Evolutionary conservation across 306 rosid genomes (phyloP), one percentile per base, ranked within the genome.

Genomic region (Gynostemma pentaphyllum): DNA sequence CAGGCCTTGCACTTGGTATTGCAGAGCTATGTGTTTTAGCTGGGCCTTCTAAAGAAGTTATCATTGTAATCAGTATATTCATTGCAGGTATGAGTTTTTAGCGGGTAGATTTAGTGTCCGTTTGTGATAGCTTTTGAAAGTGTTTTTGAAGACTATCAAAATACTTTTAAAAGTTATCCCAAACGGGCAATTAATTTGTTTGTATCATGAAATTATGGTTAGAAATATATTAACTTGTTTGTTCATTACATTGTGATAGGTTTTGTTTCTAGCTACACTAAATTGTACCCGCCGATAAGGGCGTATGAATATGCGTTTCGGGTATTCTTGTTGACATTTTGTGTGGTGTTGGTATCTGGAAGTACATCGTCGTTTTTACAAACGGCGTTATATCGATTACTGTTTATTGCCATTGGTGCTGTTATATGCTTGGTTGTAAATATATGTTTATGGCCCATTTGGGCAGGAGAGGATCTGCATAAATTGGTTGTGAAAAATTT

Each of bases 391-490:
- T 81, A 77, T 41, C 82, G 96, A 65, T 86, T 92, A 72, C 67
- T 92, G 67, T 88, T 86, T 52, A 92, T 92, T 72, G 96, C 84
- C 10, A 60, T 92, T 9, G 99, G 96, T 30, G 99, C 99, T 47
- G 76, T 72, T 55, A 88, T 92, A 45, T 79, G 94, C 55, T 59
- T 92, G 66, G 90, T 83, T 28, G 83, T 92, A 57, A 88, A 92
- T 70, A 78, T 88, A 27, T 77, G 79, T 30, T 84, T 92, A 23
- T 92, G 63, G 69, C 98, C 98, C 48, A 92, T 92, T 24, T 92
- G 99, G 99, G 94, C 99, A 36, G 99, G 99, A 10, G 96, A 92
- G 77, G 99, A 92, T 82, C 94, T 92, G 5, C 99, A 92, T 71
- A 69, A 86, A 29, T 83, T 88, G 71, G 96, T 92, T 68, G 95